These are phyloP conservation scores for Aspergillus sergii DNA, from an alignment of 2,329 filamentous ascomycete genomes.

Conservation along the genomic window DNA sequence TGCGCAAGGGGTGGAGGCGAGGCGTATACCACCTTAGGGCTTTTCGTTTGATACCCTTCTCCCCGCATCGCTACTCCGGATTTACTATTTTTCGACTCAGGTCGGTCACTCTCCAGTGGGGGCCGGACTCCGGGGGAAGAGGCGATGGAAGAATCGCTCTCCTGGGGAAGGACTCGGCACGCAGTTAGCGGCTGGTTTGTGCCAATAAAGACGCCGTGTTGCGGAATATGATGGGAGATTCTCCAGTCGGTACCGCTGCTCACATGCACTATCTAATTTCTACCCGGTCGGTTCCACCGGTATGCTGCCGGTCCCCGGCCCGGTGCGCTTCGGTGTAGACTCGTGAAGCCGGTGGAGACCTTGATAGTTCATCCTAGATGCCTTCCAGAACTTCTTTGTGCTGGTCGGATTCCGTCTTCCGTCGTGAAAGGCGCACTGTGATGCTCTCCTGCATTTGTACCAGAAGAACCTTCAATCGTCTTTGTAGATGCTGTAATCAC, in stretches of 20 bases:
- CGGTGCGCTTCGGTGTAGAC: constrained; percentile 3
- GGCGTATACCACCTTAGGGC: not conserved
- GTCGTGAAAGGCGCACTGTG: not conserved
- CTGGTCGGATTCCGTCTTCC: not conserved
- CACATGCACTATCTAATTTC: not conserved
- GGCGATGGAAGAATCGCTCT: not conserved
- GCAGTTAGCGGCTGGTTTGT: not conserved
- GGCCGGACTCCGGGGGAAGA: not conserved
- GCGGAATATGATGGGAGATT: not conserved
- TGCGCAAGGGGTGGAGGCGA: not conserved
- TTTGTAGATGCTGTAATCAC: not conserved
- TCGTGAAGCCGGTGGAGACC: not conserved
- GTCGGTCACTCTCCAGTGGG: not conserved
- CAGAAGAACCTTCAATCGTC: not conserved
- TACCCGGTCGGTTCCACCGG: constrained; percentile 2
- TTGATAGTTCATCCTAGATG: not conserved
- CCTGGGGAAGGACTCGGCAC: not conserved
- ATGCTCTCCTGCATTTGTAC: not conserved
- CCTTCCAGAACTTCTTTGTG: not conserved
- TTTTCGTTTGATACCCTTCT: not conserved
- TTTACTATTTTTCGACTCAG: constrained; percentile 2
- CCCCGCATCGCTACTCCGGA: constrained; percentile 1
- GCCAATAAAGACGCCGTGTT: not conserved
- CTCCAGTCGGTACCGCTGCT: not conserved
- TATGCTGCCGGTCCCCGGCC: not conserved